Percentiles rank a stretch among this genome's conserved stretches.
Evolutionary conservation across 257 asterid genomes (phyloP).

Genomic region (Capsicum pubescens): DNA sequence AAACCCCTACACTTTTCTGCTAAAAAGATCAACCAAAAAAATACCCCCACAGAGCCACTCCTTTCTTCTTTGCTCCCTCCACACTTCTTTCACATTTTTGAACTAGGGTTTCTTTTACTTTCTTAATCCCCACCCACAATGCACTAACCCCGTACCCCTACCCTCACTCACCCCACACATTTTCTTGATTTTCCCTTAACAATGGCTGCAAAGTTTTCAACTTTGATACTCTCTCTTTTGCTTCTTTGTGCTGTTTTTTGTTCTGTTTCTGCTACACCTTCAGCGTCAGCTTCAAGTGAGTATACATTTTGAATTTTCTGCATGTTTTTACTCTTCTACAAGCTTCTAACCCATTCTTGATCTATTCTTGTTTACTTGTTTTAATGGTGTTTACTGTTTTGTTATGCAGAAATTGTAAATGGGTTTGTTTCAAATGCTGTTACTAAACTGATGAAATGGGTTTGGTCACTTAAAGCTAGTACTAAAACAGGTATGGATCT

Average conservation of each 20-base stretch:
- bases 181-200: constrained; percentile 29
- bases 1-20: constrained; percentile 52
- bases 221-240: constrained; percentile 55
- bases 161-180: background rate
- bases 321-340: constrained; percentile 22
- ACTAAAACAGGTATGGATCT: constrained; percentile 73
- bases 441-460: constrained; percentile 79
- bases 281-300: constrained; percentile 91
- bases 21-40: background rate
- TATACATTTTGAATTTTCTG: constrained; percentile 30
- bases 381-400: constrained; percentile 1
- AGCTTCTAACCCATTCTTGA: constrained; percentile 45
- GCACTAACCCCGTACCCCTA: constrained; percentile 24
- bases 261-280: constrained; percentile 63
- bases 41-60: constrained; percentile 31
- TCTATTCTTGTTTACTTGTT: constrained; percentile 30
- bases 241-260: constrained; percentile 54
- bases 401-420: constrained; percentile 67
- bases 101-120: constrained; percentile 32
- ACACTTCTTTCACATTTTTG: constrained; percentile 33
- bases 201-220: constrained; percentile 42
- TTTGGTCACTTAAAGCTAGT: constrained; percentile 67
- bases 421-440: constrained; percentile 77
- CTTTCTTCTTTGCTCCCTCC: constrained; percentile 31
- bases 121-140: constrained; percentile 24